These are phyloP conservation scores for Acidomyces sp. DNA, from an alignment of 495 filamentous ascomycete species.

Conservation along the genomic window DNA sequence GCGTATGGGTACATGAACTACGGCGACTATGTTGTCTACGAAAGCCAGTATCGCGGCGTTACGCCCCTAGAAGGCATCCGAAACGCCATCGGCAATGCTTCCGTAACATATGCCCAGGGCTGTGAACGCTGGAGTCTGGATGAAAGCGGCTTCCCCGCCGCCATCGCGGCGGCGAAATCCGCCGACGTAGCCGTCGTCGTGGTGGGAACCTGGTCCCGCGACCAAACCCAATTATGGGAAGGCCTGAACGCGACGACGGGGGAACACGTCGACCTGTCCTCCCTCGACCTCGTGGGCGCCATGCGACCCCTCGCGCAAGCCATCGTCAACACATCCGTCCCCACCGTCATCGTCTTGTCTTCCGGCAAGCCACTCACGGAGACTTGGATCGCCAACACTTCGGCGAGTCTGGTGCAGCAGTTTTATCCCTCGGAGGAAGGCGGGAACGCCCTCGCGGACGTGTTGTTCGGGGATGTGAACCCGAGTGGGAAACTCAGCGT, in stretches of 20 bases:
- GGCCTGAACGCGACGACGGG: constrained; percentile 59
- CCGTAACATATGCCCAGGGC: constrained; percentile 51
- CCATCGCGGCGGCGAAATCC: constrained; percentile 46
- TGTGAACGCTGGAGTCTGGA: constrained; percentile 63
- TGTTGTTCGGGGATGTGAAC: constrained; percentile 23
- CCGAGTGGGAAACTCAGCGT: constrained; percentile 35
- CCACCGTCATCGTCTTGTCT: constrained; percentile 55
- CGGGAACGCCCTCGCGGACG: constrained; percentile 26
- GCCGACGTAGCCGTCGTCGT: constrained; percentile 60
- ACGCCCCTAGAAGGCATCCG: constrained; percentile 51
- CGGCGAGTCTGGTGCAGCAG: constrained; percentile 52
- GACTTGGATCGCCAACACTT: constrained; percentile 47
- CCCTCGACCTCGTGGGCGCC: constrained; percentile 54
- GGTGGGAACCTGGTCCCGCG: constrained; percentile 62
- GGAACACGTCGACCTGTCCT: constrained; percentile 53
- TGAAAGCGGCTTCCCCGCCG: constrained; percentile 47
- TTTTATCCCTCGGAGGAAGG: constrained; percentile 55
- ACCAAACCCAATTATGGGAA: constrained; percentile 53
- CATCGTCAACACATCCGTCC: constrained; percentile 49
- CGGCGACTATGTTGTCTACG: constrained; percentile 13
- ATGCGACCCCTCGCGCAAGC: constrained; percentile 51
- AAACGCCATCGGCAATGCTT: constrained; percentile 39
- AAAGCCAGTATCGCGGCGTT: constrained; percentile 7
- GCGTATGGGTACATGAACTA: constrained; percentile 36
- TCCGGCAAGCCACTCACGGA: constrained; percentile 59